Evolutionary conservation across 2,329 filamentous ascomycete species (phyloP).

Genomic region (Aureobasidium sp.): DNA sequence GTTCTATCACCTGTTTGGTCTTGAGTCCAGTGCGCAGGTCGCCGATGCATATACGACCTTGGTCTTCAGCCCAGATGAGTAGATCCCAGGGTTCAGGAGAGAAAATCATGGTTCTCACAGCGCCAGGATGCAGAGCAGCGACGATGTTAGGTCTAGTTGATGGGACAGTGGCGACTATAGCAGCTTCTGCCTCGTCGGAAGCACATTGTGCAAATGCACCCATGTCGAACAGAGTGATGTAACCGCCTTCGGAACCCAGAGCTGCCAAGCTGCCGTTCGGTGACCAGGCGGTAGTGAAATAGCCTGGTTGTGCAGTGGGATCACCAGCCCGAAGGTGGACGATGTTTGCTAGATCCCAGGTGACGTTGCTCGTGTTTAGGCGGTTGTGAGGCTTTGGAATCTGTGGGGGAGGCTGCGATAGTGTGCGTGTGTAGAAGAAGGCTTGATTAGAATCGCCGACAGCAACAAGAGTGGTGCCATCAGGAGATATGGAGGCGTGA

Average conservation of each 20-base stretch:
- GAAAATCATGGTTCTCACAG: conserved; percentile 86
- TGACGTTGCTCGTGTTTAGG: conserved; percentile 27
- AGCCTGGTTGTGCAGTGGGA: conserved; percentile 43
- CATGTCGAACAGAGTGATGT: conserved; percentile 67
- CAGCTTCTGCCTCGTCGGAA: conserved; percentile 35
- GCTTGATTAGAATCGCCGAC: conserved; percentile 82
- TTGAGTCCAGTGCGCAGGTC: conserved; percentile 63
- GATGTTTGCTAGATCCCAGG: conserved; percentile 37
- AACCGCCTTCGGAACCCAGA: conserved; percentile 72
- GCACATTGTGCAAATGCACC: conserved; percentile 30
- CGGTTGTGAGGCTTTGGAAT: conserved; percentile 34
- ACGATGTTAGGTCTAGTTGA: conserved; percentile 61
- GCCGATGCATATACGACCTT: conserved; percentile 65
- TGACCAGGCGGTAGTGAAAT: conserved; percentile 74
- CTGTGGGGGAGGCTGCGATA: conserved; percentile 27
- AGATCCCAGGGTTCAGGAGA: conserved; percentile 85
- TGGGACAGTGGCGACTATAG: conserved; percentile 67
- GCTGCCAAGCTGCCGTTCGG: conserved; percentile 64
- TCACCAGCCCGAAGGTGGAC: conserved; percentile 37
- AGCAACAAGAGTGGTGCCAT: conserved; percentile 71
- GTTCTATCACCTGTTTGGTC: conserved; percentile 60
- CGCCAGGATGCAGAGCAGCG: conserved; percentile 48
- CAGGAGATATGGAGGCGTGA: conserved; percentile 85
- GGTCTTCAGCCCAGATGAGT: conserved; percentile 88
- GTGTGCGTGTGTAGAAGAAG: conserved; percentile 65